Evolutionary conservation across 2,329 filamentous ascomycete species (phyloP).

Genomic region (Cladosporium halotolerans): DNA sequence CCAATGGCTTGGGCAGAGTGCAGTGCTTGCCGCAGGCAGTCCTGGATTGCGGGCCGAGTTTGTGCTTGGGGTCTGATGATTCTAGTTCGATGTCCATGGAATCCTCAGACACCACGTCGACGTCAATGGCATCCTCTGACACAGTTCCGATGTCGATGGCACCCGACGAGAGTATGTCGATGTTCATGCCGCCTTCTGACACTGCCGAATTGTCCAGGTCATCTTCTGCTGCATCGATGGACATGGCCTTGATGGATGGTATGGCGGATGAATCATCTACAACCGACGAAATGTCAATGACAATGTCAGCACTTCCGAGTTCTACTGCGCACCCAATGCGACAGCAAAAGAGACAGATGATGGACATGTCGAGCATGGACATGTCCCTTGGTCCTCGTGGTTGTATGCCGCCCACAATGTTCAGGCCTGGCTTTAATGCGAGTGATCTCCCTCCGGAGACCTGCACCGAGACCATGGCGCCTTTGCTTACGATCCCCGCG

Average conservation of each 20-base stretch:
- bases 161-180: too few relatives aligned
- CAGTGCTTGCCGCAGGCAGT: constrained; percentile 1
- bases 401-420: background rate
- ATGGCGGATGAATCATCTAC: background rate
- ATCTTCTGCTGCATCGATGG: background rate
- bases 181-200: background rate
- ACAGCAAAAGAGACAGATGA: background rate
- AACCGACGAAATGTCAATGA: background rate
- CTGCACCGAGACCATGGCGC: background rate
- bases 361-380: background rate
- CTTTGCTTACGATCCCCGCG: background rate
- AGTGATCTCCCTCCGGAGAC: background rate
- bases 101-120: background rate
- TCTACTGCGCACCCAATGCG: background rate
- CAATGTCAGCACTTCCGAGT: background rate
- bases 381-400: constrained; percentile 2
- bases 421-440: background rate
- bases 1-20: constrained; percentile 1
- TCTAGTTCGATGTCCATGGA: background rate
- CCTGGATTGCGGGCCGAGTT: background rate
- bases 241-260: background rate
- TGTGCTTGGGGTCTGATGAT: constrained; percentile 1
- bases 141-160: background rate
- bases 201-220: background rate
- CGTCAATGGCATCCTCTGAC: constrained; percentile 1